Evolutionary conservation across 2,329 filamentous ascomycete genomes (phyloP).

Genomic region (Colletotrichum tamarilloi): DNA sequence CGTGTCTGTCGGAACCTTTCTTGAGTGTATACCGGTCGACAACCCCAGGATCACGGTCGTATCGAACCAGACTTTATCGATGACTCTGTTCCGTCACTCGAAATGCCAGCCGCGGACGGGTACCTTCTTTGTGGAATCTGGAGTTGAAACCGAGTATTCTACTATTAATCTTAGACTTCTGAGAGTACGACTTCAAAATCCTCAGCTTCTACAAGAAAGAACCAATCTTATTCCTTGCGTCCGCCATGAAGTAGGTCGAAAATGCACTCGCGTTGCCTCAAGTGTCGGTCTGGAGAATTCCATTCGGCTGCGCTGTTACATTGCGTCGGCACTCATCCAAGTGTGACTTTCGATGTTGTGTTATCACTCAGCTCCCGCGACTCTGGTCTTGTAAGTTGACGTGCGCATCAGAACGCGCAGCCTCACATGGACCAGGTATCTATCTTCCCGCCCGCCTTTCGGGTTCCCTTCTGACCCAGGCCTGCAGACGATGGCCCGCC

Average conservation of each 20-base stretch:
- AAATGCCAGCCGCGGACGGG: slow-evolving; percentile 9
- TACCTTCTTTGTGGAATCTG: background rate
- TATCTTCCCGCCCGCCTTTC: background rate
- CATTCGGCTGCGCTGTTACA: background rate
- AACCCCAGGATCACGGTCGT: slow-evolving; percentile 12
- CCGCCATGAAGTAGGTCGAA: background rate
- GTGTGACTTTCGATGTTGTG: background rate
- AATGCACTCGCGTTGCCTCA: background rate
- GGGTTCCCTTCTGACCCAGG: background rate
- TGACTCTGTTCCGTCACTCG: background rate
- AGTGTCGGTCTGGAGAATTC: background rate
- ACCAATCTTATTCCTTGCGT: no score
- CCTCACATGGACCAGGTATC: background rate
- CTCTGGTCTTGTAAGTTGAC: background rate
- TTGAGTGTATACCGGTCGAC: slow-evolving; percentile 2
- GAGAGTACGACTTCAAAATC: no score
- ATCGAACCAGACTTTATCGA: slow-evolving; percentile 13
- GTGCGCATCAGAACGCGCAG: background rate
- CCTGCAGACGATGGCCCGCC: background rate
- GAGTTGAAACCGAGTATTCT: no score
- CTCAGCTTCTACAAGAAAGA: background rate
- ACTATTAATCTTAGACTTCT: no score
- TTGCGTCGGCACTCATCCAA: background rate
- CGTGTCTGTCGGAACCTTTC: slow-evolving; percentile 20
- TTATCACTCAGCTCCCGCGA: background rate